Evolutionary conservation across 2,329 filamentous ascomycete species (phyloP).

Genomic region (Alternaria metachromatica): DNA sequence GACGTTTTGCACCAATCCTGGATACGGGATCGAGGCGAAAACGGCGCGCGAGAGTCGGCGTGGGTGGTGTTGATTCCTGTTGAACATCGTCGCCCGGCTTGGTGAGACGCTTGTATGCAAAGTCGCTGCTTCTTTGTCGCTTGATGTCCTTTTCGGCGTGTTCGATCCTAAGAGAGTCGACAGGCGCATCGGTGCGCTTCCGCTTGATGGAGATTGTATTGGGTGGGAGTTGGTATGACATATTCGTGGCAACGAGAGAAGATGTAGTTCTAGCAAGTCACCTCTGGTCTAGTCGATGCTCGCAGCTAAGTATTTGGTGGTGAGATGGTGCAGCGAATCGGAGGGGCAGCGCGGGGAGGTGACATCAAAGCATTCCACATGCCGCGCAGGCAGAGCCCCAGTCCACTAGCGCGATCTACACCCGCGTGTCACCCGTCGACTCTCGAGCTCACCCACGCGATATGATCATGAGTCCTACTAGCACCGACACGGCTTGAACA

Average conservation of each 20-base stretch:
- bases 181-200: slow-evolving; percentile 62
- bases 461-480: slow-evolving; percentile 21
- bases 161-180: slow-evolving; percentile 56
- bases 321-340: slow-evolving; percentile 9
- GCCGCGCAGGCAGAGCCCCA: slow-evolving; percentile 15
- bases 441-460: slow-evolving; percentile 22
- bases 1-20: slow-evolving; percentile 22
- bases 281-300: background rate
- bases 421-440: background rate
- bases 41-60: slow-evolving; percentile 28
- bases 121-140: slow-evolving; percentile 8
- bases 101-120: slow-evolving; percentile 31
- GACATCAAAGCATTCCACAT: slow-evolving; percentile 14
- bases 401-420: slow-evolving; percentile 4
- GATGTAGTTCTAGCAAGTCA: background rate
- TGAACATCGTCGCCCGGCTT: slow-evolving; percentile 26
- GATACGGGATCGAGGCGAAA: slow-evolving; percentile 32
- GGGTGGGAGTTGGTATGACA: slow-evolving; percentile 21
- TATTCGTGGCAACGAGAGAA: background rate
- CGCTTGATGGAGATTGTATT: slow-evolving; percentile 57
- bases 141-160: slow-evolving; percentile 5
- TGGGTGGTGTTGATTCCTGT: slow-evolving; percentile 18
- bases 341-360: slow-evolving; percentile 20
- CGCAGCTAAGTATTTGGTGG: background rate
- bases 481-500: slow-evolving; percentile 17